phyloP scores from a whole-genome alignment of 306 rosid species.

The Styphnolobium japonicum region DNA sequence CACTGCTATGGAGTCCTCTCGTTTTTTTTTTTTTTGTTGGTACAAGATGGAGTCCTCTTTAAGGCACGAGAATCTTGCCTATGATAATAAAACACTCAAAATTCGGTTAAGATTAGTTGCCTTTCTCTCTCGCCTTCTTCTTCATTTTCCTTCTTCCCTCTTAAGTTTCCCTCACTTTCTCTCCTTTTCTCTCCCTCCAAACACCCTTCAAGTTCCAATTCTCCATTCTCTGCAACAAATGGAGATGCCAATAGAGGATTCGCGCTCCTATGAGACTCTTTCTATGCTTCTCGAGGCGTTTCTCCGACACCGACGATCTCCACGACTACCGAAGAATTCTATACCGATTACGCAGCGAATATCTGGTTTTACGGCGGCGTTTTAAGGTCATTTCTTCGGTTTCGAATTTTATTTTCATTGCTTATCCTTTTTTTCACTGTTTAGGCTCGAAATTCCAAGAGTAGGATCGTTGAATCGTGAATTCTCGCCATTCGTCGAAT shows the following conservation, averaged over 20 bases:
- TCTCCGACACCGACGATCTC: slow-evolving; percentile 52
- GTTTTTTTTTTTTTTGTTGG: too few species aligned
- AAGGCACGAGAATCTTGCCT: background rate
- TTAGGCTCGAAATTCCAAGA: slow-evolving; percentile 26
- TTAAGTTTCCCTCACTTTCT: slow-evolving; percentile 27
- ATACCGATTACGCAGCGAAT: slow-evolving; percentile 62
- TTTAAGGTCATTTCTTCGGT: slow-evolving; percentile 38
- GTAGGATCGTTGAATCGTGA: slow-evolving; percentile 11
- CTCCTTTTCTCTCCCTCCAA: slow-evolving; percentile 8
- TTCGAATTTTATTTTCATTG: background rate
- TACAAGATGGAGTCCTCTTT: background rate
- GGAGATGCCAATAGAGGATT: slow-evolving; percentile 80
- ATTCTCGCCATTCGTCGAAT: slow-evolving; percentile 27
- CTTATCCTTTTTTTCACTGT: slow-evolving; percentile 19
- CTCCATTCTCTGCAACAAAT: slow-evolving; percentile 32
- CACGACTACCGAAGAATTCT: slow-evolving; percentile 49
- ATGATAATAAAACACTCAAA: background rate
- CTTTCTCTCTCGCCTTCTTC: background rate
- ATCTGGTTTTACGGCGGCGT: slow-evolving; percentile 30
- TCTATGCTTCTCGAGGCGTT: slow-evolving; percentile 45
- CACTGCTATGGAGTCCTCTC: too few species aligned
- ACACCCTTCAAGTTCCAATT: slow-evolving; percentile 4
- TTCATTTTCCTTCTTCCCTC: slow-evolving; percentile 7
- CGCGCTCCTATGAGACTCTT: slow-evolving; percentile 42
- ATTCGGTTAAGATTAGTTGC: slow-evolving; percentile 26